Percentiles rank a stretch among this genome's conserved stretches.
Evolutionary conservation across 192 early-diverging fungal genomes (phyloP).

Genomic region (Backusella mclennaniae): DNA sequence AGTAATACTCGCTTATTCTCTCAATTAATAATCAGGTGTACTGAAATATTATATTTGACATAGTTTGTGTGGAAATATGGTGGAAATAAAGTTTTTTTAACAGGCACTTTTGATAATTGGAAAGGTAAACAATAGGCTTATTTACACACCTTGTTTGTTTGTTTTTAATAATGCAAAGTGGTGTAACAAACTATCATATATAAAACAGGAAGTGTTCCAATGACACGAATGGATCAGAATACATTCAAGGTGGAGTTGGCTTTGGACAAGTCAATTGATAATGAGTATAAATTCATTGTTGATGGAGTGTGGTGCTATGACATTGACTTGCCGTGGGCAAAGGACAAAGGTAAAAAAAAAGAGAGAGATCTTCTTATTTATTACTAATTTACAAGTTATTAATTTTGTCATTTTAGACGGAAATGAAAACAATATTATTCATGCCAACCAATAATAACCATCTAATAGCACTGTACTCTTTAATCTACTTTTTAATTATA

Average conservation of each 20-base stretch:
- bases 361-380: neutral
- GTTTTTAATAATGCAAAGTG: neutral
- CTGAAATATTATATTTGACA: too few species aligned
- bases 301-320: slow-evolving; percentile 43
- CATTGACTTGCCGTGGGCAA: slow-evolving; percentile 22
- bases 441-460: slow-evolving; percentile 6
- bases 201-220: slow-evolving; percentile 14
- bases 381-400: neutral
- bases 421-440: slow-evolving; percentile 29
- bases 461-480: neutral
- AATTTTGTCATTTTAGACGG: slow-evolving; percentile 19
- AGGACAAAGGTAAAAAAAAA: slow-evolving; percentile 17
- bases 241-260: neutral
- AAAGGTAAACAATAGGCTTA: slow-evolving; percentile 23
- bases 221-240: slow-evolving; percentile 7
- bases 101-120: slow-evolving; percentile 43
- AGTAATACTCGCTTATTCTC: neutral
- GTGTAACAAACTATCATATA: neutral
- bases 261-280: slow-evolving; percentile 24
- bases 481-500: neutral
- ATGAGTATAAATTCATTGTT: slow-evolving; percentile 41
- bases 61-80: slow-evolving; percentile 41
- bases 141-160: neutral
- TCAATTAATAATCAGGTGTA: neutral
- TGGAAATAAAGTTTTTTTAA: slow-evolving; percentile 39